A percentile compares a stretch with the other conserved stretches of the same genome.
Conservation (phyloP, 768 basidiomycete species). For the Lentinula raphanica region DNA sequence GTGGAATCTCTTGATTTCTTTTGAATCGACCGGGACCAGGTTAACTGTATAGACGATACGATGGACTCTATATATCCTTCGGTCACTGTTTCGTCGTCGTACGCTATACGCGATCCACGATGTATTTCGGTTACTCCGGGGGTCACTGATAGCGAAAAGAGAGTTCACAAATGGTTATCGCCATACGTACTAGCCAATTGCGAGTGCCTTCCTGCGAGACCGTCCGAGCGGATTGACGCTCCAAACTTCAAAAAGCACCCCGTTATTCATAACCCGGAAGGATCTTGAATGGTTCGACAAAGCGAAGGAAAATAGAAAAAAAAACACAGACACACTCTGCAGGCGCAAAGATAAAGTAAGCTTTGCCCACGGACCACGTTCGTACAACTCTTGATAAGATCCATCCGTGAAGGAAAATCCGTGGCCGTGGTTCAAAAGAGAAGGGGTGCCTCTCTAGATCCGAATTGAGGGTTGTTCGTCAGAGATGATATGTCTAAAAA, state of each 20-base stretch:
- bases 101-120: no score
- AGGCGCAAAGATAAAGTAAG: no score
- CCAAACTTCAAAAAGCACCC: neutral
- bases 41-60: neutral
- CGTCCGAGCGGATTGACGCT: neutral
- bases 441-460: neutral
- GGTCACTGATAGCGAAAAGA: no score
- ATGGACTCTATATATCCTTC: no score
- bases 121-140: no score
- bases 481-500: neutral
- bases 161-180: no score
- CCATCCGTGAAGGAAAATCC: neutral
- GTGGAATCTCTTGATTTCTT: neutral
- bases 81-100: no score
- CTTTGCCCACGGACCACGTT: neutral
- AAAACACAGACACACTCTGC: neutral
- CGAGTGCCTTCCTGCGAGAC: neutral
- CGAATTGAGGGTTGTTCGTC: neutral
- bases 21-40: no score
- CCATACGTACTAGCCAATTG: neutral
- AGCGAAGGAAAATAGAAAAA: neutral
- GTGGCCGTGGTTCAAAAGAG: no score
- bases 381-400: neutral
- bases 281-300: neutral
- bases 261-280: constrained; percentile 1